Conservation (phyloP, 1,284 basidiomycete species). For the Phellopilus nigrolimitatus region DNA sequence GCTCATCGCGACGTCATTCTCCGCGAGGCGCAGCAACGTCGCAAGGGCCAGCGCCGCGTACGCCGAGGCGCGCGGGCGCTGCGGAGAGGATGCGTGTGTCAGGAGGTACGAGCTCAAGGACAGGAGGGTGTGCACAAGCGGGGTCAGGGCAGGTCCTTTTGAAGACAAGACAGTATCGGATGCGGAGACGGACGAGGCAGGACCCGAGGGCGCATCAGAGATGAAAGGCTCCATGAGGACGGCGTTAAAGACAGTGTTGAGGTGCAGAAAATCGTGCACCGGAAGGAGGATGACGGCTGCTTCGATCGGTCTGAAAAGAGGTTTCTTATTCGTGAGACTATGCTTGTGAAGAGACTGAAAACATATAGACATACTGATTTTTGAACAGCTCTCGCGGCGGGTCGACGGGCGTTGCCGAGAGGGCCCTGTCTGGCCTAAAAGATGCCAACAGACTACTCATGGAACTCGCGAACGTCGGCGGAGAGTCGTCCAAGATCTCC, state of each 20-base stretch:
- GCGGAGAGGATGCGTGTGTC: slow-evolving; percentile 56
- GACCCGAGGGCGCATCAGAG: too few species aligned
- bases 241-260: slow-evolving; percentile 43
- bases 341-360: not conserved
- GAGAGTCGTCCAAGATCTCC: slow-evolving; percentile 45
- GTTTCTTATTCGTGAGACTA: not conserved
- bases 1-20: slow-evolving; percentile 44
- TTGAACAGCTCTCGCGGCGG: slow-evolving; percentile 51
- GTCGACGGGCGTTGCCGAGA: slow-evolving; percentile 42
- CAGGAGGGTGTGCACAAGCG: slow-evolving; percentile 43
- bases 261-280: slow-evolving; percentile 51
- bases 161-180: slow-evolving; percentile 9
- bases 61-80: slow-evolving; percentile 49
- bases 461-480: slow-evolving; percentile 43
- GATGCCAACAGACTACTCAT: slow-evolving; percentile 47
- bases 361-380: slow-evolving; percentile 40
- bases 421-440: slow-evolving; percentile 47
- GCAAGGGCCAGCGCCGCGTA: slow-evolving; percentile 56
- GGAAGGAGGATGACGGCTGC: slow-evolving; percentile 53
- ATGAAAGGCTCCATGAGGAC: slow-evolving; percentile 38
- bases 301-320: slow-evolving; percentile 49
- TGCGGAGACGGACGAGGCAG: slow-evolving; percentile 17
- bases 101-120: slow-evolving; percentile 58
- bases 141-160: slow-evolving; percentile 24
- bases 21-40: slow-evolving; percentile 44